phyloP scores from a whole-genome alignment of 1,139 yeast species.

The Petasospora fabianii region DNA sequence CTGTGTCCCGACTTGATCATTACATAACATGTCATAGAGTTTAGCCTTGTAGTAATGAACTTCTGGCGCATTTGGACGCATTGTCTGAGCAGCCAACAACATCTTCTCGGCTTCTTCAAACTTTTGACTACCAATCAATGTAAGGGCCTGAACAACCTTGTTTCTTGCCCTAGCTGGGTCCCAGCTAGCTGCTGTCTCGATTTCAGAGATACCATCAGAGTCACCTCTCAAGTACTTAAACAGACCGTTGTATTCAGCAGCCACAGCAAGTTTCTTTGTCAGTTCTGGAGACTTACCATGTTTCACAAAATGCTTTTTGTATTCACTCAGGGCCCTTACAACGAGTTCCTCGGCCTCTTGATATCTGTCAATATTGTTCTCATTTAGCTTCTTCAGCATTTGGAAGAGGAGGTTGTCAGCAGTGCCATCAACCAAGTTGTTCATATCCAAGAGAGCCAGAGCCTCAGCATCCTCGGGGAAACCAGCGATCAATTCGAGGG shows the following conservation, averaged over 20 bases:
- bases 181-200: not conserved
- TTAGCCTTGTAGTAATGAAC: not conserved
- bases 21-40: not conserved
- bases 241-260: conserved; percentile 79
- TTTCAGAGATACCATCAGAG: not conserved
- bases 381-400: not conserved
- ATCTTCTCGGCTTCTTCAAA: not conserved
- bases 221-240: conserved; percentile 42
- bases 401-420: not conserved
- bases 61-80: not conserved
- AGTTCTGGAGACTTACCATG: not conserved
- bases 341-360: not conserved
- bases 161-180: not conserved
- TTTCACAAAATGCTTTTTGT: not conserved
- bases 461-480: not conserved
- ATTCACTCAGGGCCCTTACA: not conserved
- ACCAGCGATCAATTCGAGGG: not conserved
- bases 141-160: not conserved
- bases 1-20: not conserved
- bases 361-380: not conserved
- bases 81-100: not conserved
- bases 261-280: conserved; percentile 57
- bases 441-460: not conserved
- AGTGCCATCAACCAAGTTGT: not conserved
- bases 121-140: not conserved